Base-by-base conservation (phyloP, 306 rosid genomes). In the Vigna reflexopilosa region DNA sequence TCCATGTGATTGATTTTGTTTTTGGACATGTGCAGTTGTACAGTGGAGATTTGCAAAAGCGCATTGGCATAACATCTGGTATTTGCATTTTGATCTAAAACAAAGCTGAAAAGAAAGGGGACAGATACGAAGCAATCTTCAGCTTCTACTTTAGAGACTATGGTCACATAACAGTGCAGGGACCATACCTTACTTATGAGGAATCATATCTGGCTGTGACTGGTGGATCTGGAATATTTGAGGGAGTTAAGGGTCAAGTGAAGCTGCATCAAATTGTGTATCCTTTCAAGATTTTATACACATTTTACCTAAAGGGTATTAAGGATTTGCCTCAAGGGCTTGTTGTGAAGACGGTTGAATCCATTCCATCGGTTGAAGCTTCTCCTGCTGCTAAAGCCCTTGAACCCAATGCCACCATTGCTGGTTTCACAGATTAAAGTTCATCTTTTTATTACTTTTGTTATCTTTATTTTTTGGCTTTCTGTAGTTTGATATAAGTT, bases 201-300 rank as follows among this genome's bases (percentile, higher is more conserved):
- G 90, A 88, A 79, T 79, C 88, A 2, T 83, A 77, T 6, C 70
- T 90, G 20, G 80, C 90, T 13, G 90, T 90, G 28, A 90, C 92
- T 2, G 92, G 94, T 34, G 94, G 94, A 4, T 81, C 92, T 19
- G 94, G 94, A 1, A 79, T 90, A 11, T 90, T 90, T 24, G 94
- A 83, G 48, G 94, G 94, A 0, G 94, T 67, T 45, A 57, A 16
- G 1, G 94, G 94, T 0, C 86, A 90, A 75, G 91, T 88, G 40
- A 90, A 86, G 77, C 67, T 90, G n/a, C 85, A 81, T 14, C 94
- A 90, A 9, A 57, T 90, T 11, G 77, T 88, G 16, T 90, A 75
- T 45, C 94, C 94, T 0, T 88, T 88, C 72, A 90, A 90, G 76
- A 62, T 90, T 19, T 88, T 90, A 51, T 90, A 90, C 70, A 90